phyloP scores from a whole-genome alignment of 1,284 basidiomycete genomes.

The Sutorius eximius region DNA sequence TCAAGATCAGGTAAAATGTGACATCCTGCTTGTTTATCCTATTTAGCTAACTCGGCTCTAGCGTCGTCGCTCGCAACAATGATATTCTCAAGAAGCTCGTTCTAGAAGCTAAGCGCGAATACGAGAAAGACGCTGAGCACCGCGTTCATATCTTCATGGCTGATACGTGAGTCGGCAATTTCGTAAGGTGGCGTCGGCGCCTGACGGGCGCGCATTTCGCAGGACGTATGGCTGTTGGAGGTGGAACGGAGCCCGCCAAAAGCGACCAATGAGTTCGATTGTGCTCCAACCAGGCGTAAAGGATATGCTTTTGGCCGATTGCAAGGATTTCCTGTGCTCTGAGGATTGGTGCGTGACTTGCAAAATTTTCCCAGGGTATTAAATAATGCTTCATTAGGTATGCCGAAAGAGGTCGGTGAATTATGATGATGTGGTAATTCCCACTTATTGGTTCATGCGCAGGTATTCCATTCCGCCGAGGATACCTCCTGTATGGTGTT shows the following conservation, averaged over 20 bases:
- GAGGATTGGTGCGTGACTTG: conserved; percentile 70
- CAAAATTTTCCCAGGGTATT: conserved; percentile 9
- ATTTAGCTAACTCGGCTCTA: conserved; percentile 33
- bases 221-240: conserved; percentile 76
- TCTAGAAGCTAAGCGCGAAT: conserved; percentile 79
- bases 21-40: not conserved
- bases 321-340: conserved; percentile 78
- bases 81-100: conserved; percentile 82
- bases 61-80: conserved; percentile 82
- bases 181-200: conserved; percentile 8
- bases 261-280: conserved; percentile 84
- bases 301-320: conserved; percentile 82
- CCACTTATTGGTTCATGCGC: conserved; percentile 20
- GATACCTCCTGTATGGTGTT: conserved; percentile 81
- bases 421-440: conserved; percentile 17
- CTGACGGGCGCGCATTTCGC: conserved; percentile 7
- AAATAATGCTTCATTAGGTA: conserved; percentile 52
- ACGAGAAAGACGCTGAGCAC: conserved; percentile 85
- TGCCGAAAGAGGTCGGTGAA: conserved; percentile 70
- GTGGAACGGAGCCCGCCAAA: conserved; percentile 83
- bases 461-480: conserved; percentile 85
- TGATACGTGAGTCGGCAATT: conserved; percentile 63
- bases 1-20: conserved; percentile 69
- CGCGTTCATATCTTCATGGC: conserved; percentile 85
- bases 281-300: conserved; percentile 83